Base-by-base conservation (phyloP, 129 eudicot genomes). In the carrot (Daucus carota) region DNA sequence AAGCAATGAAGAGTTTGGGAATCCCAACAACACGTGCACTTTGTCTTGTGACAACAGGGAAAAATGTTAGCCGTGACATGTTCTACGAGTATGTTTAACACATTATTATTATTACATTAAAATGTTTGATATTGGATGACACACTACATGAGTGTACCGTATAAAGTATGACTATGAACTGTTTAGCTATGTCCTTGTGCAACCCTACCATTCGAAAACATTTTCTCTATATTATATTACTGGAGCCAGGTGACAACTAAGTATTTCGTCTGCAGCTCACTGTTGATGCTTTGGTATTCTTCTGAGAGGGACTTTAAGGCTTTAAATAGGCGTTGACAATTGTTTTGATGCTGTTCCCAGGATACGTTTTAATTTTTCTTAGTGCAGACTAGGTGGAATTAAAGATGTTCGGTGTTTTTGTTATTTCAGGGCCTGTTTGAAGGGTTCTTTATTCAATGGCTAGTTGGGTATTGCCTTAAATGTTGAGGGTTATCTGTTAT, bases 1-100 rank as follows among this genome's bases (percentile, higher is more conserved):
- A 94, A 85, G 99, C 99, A 60, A 94, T 94, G 84, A 93, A 89
- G 43, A 74, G 89, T 73, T 92, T 94, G 6, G 97, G 99, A 66
- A 94, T 94, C 73, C 99, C 99, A 69, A 89, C 97, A 28, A 94
- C 97, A 28, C 96, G 99, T 66, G 99, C 99, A 22, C 90, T 94
- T 70, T 89, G 96, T 79, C 90, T 94, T 73, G 97, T 94, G 71
- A 86, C 97, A 4, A 94, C 99, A 0, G 99, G 99, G 74, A 91
- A 94, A 85, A 83, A 74, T 46, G 99, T 94, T 28, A 75, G 77
- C 18, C 92, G 99, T 28, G 99, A 94, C 82, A 94, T 94, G 99
- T 94, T 94, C 66, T 94, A 94, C 45, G 99, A 94, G 99, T 94
- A 94, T 78, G 99, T 83, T 68, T 31, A 44, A 67, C 70, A n/a